Conservation (phyloP, 768 basidiomycete genomes). For the Austroboletus eburneus region DNA sequence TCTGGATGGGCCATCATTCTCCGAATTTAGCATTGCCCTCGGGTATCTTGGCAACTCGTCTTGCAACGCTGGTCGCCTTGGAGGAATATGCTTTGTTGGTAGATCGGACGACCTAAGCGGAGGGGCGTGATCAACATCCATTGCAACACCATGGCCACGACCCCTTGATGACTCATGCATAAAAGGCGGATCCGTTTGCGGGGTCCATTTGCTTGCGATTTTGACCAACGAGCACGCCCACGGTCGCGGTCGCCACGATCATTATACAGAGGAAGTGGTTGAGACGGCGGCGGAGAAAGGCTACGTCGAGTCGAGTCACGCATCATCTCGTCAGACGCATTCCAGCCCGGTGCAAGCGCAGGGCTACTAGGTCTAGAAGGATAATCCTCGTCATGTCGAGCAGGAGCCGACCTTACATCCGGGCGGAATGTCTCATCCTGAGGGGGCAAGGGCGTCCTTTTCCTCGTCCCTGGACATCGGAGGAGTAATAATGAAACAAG, state of each 20-base stretch:
- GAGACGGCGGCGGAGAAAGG: conserved; percentile 11
- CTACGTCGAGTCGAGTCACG: conserved; percentile 13
- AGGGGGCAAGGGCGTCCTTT: conserved; percentile 34
- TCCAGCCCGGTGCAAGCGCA: conserved; percentile 7
- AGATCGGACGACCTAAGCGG: conserved; percentile 19
- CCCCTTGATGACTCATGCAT: conserved; percentile 17
- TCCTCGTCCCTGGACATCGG: conserved; percentile 29
- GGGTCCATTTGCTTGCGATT: conserved; percentile 7
- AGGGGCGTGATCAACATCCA: conserved; percentile 28
- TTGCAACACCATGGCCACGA: conserved; percentile 20
- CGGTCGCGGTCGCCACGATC: conserved; percentile 17
- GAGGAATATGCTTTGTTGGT: conserved; percentile 11
- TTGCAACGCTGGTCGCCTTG: conserved; percentile 15
- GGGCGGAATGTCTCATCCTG: conserved; percentile 32
- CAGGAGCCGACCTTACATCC: conserved; percentile 9
- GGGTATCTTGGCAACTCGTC: conserved; percentile 34
- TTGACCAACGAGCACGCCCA: conserved; percentile 15
- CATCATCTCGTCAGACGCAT: conserved; percentile 4
- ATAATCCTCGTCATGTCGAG: conserved; percentile 11
- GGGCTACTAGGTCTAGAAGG: conserved; percentile 1
- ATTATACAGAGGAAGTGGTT: not conserved
- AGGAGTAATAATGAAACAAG: conserved; percentile 18
- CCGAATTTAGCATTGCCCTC: conserved; percentile 33
- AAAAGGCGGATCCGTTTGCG: conserved; percentile 12
- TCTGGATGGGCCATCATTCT: conserved; percentile 15